Percentiles rank a stretch among this genome's conserved stretches.
Evolutionary conservation across 225 moss, liverwort and hornwort species (phyloP).

Genomic region (Marchantia paleacea): DNA sequence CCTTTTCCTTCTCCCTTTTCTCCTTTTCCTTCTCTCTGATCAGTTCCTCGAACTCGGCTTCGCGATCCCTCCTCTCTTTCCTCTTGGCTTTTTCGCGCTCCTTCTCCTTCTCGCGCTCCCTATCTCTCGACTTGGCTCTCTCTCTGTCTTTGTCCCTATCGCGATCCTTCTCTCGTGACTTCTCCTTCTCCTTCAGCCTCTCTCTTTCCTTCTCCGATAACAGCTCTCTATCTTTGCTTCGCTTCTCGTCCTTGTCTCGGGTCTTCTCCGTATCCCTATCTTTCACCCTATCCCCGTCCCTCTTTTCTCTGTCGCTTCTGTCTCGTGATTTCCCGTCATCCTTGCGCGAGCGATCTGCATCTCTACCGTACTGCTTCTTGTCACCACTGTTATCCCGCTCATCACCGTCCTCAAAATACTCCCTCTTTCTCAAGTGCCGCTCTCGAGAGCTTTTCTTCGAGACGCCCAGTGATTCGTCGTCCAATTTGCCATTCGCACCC

Average conservation of each 20-base stretch:
- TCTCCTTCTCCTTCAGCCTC: conserved; percentile 37
- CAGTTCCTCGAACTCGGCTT: conserved; percentile 35
- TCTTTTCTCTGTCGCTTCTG: conserved; percentile 42
- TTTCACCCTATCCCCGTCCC: conserved; percentile 46
- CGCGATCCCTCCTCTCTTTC: conserved; percentile 50
- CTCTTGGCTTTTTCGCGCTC: conserved; percentile 50
- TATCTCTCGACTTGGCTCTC: conserved; percentile 33
- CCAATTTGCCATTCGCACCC: conserved; percentile 49
- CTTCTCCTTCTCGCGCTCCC: conserved; percentile 39
- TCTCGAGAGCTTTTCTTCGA: conserved; percentile 43
- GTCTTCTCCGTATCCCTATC: conserved; percentile 57
- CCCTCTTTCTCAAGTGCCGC: conserved; percentile 47
- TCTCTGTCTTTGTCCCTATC: conserved; percentile 37
- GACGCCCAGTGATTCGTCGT: conserved; percentile 31
- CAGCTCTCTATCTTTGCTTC: conserved; percentile 50
- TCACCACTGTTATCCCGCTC: conserved; percentile 18
- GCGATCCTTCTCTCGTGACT: conserved; percentile 28
- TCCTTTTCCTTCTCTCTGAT: conserved; percentile 41
- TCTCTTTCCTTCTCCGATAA: conserved; percentile 34
- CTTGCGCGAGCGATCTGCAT: conserved; percentile 32
- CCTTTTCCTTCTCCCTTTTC: conserved; percentile 31
- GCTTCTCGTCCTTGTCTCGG: conserved; percentile 59
- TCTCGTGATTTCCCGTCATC: conserved; percentile 34
- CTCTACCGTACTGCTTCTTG: conserved; percentile 33
- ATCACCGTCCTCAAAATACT: conserved; percentile 39